Percentiles rank a stretch among this genome's conserved stretches.
These are phyloP conservation scores for Stagonosporopsis rhizophila DNA, from an alignment of 2,329 filamentous ascomycete species.

Conservation along the genomic window DNA sequence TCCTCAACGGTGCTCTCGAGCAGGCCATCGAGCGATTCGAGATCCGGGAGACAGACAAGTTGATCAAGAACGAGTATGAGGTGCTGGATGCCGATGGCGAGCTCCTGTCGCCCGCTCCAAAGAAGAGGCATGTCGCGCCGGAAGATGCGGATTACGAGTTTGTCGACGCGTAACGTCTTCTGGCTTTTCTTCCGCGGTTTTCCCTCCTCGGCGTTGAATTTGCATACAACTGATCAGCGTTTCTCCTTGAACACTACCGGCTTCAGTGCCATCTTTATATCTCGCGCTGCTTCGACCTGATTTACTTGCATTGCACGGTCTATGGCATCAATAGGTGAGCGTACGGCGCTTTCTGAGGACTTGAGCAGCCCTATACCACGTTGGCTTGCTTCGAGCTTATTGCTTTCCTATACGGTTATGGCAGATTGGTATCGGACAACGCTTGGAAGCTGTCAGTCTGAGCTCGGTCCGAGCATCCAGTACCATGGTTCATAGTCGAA, in stretches of 20 bases:
- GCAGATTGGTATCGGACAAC: background rate
- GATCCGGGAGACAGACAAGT: slow-evolving; percentile 65
- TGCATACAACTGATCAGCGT: slow-evolving; percentile 35
- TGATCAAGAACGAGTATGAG: slow-evolving; percentile 68
- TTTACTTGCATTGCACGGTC: slow-evolving; percentile 43
- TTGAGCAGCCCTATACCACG: slow-evolving; percentile 50
- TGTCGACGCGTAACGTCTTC: slow-evolving; percentile 38
- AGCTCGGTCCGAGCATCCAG: slow-evolving; percentile 21
- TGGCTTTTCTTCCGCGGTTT: no score
- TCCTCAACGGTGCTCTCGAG: slow-evolving; percentile 63
- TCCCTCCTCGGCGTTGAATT: slow-evolving; percentile 28
- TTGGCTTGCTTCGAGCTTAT: slow-evolving; percentile 32
- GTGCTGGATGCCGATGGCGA: slow-evolving; percentile 55
- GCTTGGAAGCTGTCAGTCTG: slow-evolving; percentile 24
- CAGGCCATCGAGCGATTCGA: slow-evolving; percentile 67
- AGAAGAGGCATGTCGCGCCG: slow-evolving; percentile 41
- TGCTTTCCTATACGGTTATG: slow-evolving; percentile 22
- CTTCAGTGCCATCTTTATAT: slow-evolving; percentile 26
- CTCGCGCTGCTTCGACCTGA: slow-evolving; percentile 25
- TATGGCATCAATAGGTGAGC: slow-evolving; percentile 52
- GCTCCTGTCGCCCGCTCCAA: slow-evolving; percentile 42
- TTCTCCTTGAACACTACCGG: slow-evolving; percentile 25
- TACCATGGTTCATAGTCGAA: slow-evolving; percentile 14
- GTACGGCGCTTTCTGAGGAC: slow-evolving; percentile 53
- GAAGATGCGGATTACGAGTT: slow-evolving; percentile 54